A percentile compares a stretch with the other conserved stretches of the same genome.
phyloP scores from a whole-genome alignment of 2,329 filamentous ascomycete species.

The Stachybotrys echinatus region DNA sequence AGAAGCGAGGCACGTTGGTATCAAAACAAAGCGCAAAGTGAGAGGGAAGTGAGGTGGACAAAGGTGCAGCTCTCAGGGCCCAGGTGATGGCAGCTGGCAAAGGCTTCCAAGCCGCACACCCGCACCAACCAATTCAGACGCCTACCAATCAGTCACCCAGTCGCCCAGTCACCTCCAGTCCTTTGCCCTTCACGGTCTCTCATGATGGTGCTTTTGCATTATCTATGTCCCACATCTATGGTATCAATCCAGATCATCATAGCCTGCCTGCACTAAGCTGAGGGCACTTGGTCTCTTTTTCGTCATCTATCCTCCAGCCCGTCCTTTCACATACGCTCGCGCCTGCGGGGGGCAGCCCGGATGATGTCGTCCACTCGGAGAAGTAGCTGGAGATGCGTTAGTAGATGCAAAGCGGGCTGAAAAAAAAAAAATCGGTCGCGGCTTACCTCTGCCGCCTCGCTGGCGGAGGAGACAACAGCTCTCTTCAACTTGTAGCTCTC shows the following conservation, averaged over 20 bases:
- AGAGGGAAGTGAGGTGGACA: not conserved
- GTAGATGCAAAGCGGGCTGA: not conserved
- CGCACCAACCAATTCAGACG: not conserved
- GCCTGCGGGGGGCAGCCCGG: constrained; percentile 72
- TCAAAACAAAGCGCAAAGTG: not conserved
- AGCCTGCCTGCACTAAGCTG: constrained; percentile 12
- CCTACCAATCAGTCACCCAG: not conserved
- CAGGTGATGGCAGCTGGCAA: not conserved
- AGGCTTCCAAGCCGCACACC: not conserved
- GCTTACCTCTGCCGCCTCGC: constrained; percentile 90
- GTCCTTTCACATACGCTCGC: constrained; percentile 31
- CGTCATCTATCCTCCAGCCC: constrained; percentile 11
- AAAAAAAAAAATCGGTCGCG: not conserved
- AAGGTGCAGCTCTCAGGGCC: not conserved
- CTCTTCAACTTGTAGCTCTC: constrained; percentile 99
- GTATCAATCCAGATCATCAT: constrained; percentile 33
- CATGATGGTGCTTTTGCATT: constrained; percentile 20
- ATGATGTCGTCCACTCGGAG: constrained; percentile 98
- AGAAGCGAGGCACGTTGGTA: not conserved
- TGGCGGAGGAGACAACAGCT: constrained; percentile 94
- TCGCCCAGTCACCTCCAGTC: too few relatives aligned
- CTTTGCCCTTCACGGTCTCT: constrained; percentile 5
- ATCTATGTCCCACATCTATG: constrained; percentile 26
- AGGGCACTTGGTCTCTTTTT: constrained; percentile 13
- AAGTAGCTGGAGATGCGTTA: constrained; percentile 57